Percentiles rank a stretch among this genome's conserved stretches.
These are phyloP conservation scores for Scolecobasidium constrictum DNA, from an alignment of 2,329 filamentous ascomycete genomes.

Conservation along the genomic window DNA sequence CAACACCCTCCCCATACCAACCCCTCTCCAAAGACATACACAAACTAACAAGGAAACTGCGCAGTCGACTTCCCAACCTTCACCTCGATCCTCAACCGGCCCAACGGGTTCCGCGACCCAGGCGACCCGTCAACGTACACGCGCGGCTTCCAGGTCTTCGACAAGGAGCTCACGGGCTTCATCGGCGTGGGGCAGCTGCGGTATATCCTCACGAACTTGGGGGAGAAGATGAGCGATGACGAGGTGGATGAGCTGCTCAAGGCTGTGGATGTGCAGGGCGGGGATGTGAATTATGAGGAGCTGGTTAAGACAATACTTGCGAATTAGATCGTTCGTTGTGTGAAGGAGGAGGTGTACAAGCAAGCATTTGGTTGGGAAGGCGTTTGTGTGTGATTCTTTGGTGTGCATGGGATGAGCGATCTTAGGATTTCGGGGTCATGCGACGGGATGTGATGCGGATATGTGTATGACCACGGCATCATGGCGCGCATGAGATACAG, in stretches of 20 bases:
- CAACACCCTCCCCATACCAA: background rate
- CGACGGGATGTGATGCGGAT: too few relatives aligned
- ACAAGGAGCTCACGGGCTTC: conserved; percentile 97
- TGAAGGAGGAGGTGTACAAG: background rate
- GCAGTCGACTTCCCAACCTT: conserved; percentile 97
- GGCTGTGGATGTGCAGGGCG: conserved; percentile 89
- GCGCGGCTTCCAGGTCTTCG: conserved; percentile 97
- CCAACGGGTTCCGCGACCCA: conserved; percentile 94
- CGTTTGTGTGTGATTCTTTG: too few relatives aligned
- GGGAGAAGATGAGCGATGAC: conserved; percentile 98
- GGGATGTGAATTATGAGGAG: conserved; percentile 85
- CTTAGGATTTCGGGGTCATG: too few relatives aligned
- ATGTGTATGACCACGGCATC: too few relatives aligned
- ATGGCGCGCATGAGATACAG: too few relatives aligned
- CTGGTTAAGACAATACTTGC: conserved; percentile 30
- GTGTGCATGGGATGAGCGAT: too few relatives aligned
- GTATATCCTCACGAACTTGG: conserved; percentile 93
- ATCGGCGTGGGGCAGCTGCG: conserved; percentile 96
- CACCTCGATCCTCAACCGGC: conserved; percentile 90
- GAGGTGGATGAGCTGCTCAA: conserved; percentile 98
- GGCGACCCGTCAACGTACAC: conserved; percentile 98
- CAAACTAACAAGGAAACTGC: background rate
- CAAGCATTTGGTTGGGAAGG: too few relatives aligned
- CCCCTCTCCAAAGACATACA: background rate
- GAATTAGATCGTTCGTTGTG: conserved; percentile 17